Percentiles rank a stretch among this genome's conserved stretches.
Conservation (phyloP, 805 yeast species). For the Tetrapisispora namnaoensis region DNA sequence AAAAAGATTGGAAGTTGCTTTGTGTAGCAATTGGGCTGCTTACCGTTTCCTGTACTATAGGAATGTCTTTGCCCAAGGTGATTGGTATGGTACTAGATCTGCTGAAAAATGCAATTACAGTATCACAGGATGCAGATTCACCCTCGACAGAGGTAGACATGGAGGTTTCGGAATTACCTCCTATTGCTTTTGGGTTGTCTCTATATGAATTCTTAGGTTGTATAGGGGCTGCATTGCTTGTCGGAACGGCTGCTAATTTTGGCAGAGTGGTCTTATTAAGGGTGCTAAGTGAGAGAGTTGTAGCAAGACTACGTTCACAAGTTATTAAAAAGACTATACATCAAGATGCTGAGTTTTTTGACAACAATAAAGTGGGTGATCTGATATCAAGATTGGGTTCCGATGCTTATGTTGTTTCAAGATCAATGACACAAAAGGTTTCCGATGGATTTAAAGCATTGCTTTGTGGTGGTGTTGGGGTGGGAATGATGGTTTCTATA, state of each 20-base stretch:
- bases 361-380: constrained; percentile 90
- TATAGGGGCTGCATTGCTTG: constrained; percentile 45
- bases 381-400: constrained; percentile 80
- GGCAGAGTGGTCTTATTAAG: constrained; percentile 47
- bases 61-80: constrained; percentile 45
- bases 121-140: neutral
- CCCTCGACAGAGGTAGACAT: constrained; percentile 1
- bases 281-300: constrained; percentile 76
- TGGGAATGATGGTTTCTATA: constrained; percentile 83
- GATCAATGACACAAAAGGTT: constrained; percentile 80
- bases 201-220: constrained; percentile 46
- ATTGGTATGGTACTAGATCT: constrained; percentile 49
- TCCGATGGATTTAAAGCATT: constrained; percentile 84
- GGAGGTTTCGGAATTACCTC: constrained; percentile 3
- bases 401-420: constrained; percentile 82
- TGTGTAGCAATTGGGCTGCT: constrained; percentile 36
- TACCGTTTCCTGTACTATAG: constrained; percentile 38
- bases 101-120: constrained; percentile 14
- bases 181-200: constrained; percentile 17
- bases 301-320: constrained; percentile 70
- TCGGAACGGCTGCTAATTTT: constrained; percentile 64
- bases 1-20: constrained; percentile 37
- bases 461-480: constrained; percentile 75
- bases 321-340: constrained; percentile 68
- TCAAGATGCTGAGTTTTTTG: constrained; percentile 90